phyloP scores from a whole-genome alignment of 805 yeast species.

The Starmerella vitae region DNA sequence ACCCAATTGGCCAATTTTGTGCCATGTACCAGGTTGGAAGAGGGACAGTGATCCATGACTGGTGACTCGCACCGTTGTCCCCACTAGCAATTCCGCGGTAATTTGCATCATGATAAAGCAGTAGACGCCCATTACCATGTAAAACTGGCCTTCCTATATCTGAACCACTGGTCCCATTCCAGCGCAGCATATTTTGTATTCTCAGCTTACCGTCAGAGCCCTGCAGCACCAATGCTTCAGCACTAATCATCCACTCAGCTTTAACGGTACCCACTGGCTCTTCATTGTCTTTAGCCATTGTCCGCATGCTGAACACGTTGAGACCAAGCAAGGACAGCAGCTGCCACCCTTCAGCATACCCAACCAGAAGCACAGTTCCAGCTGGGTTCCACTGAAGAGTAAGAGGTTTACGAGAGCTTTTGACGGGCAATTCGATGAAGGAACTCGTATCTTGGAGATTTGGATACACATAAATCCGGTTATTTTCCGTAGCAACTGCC shows the following conservation, averaged over 20 bases:
- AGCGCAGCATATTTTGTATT: conserved; percentile 22
- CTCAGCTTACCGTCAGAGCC: conserved; percentile 14
- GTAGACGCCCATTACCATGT: conserved; percentile 30
- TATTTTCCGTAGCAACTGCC: conserved; percentile 26
- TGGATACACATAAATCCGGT: conserved; percentile 2
- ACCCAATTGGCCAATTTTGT: conserved; percentile 33
- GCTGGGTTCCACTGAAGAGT: conserved; percentile 29
- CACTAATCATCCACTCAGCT: conserved; percentile 29
- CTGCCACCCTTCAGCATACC: conserved; percentile 36
- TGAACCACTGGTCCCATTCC: conserved; percentile 24
- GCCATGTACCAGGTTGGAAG: conserved; percentile 36
- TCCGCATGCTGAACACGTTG: conserved; percentile 13
- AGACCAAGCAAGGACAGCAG: conserved; percentile 38
- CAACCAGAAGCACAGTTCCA: conserved; percentile 26
- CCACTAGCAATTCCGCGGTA: conserved; percentile 24
- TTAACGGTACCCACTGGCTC: conserved; percentile 17
- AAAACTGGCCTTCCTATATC: conserved; percentile 34
- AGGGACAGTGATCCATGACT: conserved; percentile 34
- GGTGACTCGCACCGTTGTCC: neutral
- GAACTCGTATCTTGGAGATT: neutral
- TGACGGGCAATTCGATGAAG: conserved; percentile 7
- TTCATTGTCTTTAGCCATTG: neutral
- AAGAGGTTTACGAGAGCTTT: conserved; percentile 8
- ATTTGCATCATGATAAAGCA: conserved; percentile 34
- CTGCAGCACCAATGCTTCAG: conserved; percentile 29